Evolutionary conservation across 73 alveolate genomes (phyloP).

Genomic region (Paramecium octaurelia): DNA sequence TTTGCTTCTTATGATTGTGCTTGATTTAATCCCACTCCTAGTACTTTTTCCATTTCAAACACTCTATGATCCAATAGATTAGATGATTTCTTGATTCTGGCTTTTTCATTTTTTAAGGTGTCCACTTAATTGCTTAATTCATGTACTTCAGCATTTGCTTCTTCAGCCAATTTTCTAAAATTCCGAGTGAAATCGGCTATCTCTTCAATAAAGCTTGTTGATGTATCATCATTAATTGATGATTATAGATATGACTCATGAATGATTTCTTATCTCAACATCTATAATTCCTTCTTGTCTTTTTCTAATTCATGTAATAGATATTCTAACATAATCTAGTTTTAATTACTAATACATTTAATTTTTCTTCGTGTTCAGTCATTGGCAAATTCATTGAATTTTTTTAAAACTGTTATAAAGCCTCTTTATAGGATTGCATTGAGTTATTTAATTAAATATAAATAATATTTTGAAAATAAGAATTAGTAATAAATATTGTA

Average conservation of each 20-base stretch:
- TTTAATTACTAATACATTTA: slow-evolving; percentile 31
- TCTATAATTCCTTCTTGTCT: slow-evolving; percentile 28
- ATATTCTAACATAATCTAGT: slow-evolving; percentile 23
- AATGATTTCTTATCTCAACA: slow-evolving; percentile 23
- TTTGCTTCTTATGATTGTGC: neutral
- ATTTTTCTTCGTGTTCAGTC: slow-evolving; percentile 47
- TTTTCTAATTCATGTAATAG: slow-evolving; percentile 28
- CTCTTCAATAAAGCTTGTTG: slow-evolving; percentile 31
- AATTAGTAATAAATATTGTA: neutral
- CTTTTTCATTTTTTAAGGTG: slow-evolving; percentile 17
- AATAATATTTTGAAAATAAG: neutral
- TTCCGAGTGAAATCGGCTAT: neutral
- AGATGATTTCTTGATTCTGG: neutral
- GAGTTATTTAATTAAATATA: neutral
- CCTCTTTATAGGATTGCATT: slow-evolving; percentile 41
- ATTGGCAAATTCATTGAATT: slow-evolving; percentile 45
- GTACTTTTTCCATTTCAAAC: slow-evolving; percentile 36
- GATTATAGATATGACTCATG: slow-evolving; percentile 11
- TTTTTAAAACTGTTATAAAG: slow-evolving; percentile 32
- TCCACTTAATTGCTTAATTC: slow-evolving; percentile 11
- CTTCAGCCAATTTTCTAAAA: slow-evolving; percentile 32
- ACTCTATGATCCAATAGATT: neutral
- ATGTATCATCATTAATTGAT: neutral
- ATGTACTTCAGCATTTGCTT: neutral
- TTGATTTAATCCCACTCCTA: slow-evolving; percentile 15